These are phyloP conservation scores for Boletus vermiculosoides DNA, from an alignment of 768 basidiomycete species.

Conservation along the genomic window DNA sequence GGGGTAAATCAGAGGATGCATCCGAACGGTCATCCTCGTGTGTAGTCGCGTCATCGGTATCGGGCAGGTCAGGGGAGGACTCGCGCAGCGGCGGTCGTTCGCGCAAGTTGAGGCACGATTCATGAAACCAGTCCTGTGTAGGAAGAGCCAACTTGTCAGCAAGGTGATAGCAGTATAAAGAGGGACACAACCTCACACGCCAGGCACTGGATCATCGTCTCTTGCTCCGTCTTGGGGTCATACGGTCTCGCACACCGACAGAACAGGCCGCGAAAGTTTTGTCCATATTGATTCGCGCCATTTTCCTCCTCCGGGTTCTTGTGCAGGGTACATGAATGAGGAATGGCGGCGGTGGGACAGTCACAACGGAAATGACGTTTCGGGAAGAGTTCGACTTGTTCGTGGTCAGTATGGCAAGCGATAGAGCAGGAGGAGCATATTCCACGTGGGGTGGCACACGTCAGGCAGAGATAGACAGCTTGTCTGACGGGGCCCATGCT, in stretches of 20 bases:
- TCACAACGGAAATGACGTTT: constrained; percentile 83
- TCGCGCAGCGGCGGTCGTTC: constrained; percentile 56
- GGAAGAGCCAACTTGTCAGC: constrained; percentile 3
- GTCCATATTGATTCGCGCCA: constrained; percentile 60
- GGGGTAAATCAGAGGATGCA: constrained; percentile 62
- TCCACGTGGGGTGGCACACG: constrained; percentile 66
- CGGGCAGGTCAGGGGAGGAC: constrained; percentile 29
- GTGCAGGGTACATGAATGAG: constrained; percentile 66
- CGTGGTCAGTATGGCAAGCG: constrained; percentile 83
- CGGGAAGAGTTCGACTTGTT: constrained; percentile 85
- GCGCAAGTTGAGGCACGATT: constrained; percentile 82
- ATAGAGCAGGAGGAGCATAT: constrained; percentile 83
- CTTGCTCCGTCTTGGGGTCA: constrained; percentile 67
- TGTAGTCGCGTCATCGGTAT: constrained; percentile 2
- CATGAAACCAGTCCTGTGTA: constrained; percentile 84
- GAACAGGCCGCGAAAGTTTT: constrained; percentile 70
- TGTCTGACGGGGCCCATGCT: constrained; percentile 62
- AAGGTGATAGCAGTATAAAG: neutral
- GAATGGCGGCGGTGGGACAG: constrained; percentile 67
- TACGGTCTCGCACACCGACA: constrained; percentile 75
- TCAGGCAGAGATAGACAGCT: constrained; percentile 78
- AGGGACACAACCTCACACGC: constrained; percentile 66
- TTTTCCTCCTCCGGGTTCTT: constrained; percentile 53
- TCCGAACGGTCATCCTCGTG: constrained; percentile 56
- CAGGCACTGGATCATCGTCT: constrained; percentile 89